Base-by-base conservation (phyloP, 139 green algal species). In the Ostreobium quekettii region DNA sequence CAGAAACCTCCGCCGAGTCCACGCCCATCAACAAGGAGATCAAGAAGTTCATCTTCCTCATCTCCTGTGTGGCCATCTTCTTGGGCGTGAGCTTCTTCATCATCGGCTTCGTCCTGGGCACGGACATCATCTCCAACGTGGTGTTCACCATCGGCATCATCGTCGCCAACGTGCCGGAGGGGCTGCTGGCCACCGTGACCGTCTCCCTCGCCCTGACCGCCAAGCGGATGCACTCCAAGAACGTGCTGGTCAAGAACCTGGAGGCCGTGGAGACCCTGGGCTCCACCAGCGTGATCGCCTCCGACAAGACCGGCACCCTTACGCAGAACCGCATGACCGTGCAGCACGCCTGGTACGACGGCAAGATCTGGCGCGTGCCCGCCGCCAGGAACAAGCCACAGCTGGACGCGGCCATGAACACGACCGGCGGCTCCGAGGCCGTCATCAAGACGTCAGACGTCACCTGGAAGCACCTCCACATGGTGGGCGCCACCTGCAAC, bases 251-350 rank as follows among this genome's bases (percentile, higher is more conserved):
- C 28, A 80, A 80, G 70, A 80, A 78, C 60, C 59, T 78, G 46
- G 49, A 71, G 70, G 53, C 65, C 31, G 73, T 82, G 32, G 76
- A 82, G 72, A 80, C 79, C 4, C 72, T 85, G 8, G 79, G 79
- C 15, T 69, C 39, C 24, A 31, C 76, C 22, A 85, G 68, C 3
- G 75, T 79, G 38, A 82, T 81, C 67, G 77, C 71, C 56, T 75
- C 59, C 5, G 78, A 83, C 71, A 83, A 83, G 60, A 83, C 78
- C 8, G 77, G 76, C 46, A 79, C 74, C 1, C 68, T 83, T 39
- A 80, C 76, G 2, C 72, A 82, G 60, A 82, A 82, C 15, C 19
- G 15, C 46, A 53, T 19, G 15, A 53, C 46, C 19, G 46, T 53
- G 15, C 46, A 53, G 46, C 15, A 19, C 15, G 15, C 19, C 19